Evolutionary conservation across 352 stramenopile species (phyloP), one percentile per base, ranked within the genome.

Genomic region (Phytophthora citrophthora): DNA sequence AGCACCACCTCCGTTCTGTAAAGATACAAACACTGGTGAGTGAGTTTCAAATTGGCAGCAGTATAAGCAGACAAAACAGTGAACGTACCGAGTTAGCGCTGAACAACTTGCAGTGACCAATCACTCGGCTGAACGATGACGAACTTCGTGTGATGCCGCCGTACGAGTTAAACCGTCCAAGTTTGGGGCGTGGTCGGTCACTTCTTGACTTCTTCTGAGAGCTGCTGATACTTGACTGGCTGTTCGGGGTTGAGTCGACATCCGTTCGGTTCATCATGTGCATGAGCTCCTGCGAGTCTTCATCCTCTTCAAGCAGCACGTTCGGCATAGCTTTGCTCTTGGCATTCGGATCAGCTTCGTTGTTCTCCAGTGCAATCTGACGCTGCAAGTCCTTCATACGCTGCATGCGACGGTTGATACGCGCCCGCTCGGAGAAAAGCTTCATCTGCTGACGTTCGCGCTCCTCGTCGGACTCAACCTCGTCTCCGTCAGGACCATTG

Each of bases 391-490:
- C 80, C 45, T 90, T 91, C 87, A 93, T 93, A 54, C 87, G 87
- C 56, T 91, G 81, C 83, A 95, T 93, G 20, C 87, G 84, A 26
- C 87, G 84, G 47, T 95, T 95, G 55, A 95, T 86, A 20, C 85
- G 80, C 12, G 87, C 87, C 15, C 82, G 77, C 54, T 93, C 87
- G 0, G 83, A 93, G 48, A 95, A 95, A 12, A 91, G 68, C 46
- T 95, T 95, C 80, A 95, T 95, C 61, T 95, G 85, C 40, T 91
- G 85, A 3, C 75, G 75, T 61, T 95, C 87, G 12, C 87, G 85
- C 45, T 93, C 87, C 47, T 93, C 87, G 29, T 95, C 87, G 2
- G 84, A 93, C 34, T 83, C 79, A 23, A 78, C 70, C 23, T 92
- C 81, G 18, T 89, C 75, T 11, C 79, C 76, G 36, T 78, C 76